Percentiles rank a stretch among this genome's conserved stretches.
Evolutionary conservation across 2,329 filamentous ascomycete genomes (phyloP).

Genomic region (Neofusicoccum ribis): DNA sequence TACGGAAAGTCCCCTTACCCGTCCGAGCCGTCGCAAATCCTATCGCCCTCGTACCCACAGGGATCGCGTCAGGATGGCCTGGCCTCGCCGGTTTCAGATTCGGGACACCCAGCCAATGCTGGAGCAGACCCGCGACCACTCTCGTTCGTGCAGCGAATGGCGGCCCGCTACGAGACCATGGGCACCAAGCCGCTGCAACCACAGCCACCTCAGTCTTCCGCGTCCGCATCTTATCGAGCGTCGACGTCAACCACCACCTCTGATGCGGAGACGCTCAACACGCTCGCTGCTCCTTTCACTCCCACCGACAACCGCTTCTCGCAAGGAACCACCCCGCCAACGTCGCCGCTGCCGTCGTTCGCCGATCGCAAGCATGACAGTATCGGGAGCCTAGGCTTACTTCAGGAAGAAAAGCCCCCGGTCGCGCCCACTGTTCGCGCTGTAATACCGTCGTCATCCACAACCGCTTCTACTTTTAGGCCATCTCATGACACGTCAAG

Average conservation of each 20-base stretch:
- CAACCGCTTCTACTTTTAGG: constrained; percentile 24
- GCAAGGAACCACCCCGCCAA: constrained; percentile 40
- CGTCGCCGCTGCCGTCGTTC: constrained; percentile 33
- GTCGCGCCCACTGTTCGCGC: constrained; percentile 35
- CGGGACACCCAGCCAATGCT: constrained; percentile 35
- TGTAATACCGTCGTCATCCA: constrained; percentile 37
- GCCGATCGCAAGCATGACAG: constrained; percentile 26
- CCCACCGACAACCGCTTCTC: constrained; percentile 38
- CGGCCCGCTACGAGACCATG: constrained; percentile 29
- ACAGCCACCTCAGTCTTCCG: constrained; percentile 36
- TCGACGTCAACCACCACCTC: constrained; percentile 41
- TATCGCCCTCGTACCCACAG: constrained; percentile 35
- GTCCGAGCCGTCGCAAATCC: constrained; percentile 40
- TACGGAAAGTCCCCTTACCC: constrained; percentile 44
- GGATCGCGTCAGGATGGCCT: constrained; percentile 41
- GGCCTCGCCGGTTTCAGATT: constrained; percentile 42
- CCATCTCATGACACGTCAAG: constrained; percentile 18
- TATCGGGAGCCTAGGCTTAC: constrained; percentile 34
- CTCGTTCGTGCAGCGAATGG: constrained; percentile 17
- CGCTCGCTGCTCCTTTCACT: constrained; percentile 35
- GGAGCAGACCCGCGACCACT: constrained; percentile 35
- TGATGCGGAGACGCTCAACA: constrained; percentile 36
- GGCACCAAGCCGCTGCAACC: constrained; percentile 24
- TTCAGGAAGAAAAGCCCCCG: constrained; percentile 30
- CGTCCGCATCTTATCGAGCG: constrained; percentile 36